Conservation (phyloP, 129 eudicot species). For the Flaveria ramosissima region DNA sequence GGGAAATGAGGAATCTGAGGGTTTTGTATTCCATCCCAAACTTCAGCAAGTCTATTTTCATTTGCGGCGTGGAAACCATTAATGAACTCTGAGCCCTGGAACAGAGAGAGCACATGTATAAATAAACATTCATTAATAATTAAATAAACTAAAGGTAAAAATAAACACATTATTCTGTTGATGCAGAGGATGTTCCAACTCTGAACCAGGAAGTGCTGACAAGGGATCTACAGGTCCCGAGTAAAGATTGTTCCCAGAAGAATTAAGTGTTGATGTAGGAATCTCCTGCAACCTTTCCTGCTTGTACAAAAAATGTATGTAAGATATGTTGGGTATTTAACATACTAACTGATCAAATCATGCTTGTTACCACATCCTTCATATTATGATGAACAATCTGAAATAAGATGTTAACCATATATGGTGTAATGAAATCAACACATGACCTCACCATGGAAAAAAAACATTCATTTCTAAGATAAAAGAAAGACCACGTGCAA, state of each 20-base stretch:
- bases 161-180: conserved; percentile 53
- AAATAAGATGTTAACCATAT: background rate
- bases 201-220: conserved; percentile 77
- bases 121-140: background rate
- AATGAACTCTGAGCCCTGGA: conserved; percentile 76
- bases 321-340: background rate
- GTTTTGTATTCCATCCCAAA: conserved; percentile 88
- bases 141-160: background rate
- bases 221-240: conserved; percentile 52
- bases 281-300: conserved; percentile 89
- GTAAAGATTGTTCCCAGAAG: conserved; percentile 51
- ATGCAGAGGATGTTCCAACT: conserved; percentile 66
- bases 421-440: background rate
- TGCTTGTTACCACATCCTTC: background rate
- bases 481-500: background rate
- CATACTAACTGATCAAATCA: background rate
- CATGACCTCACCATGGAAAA: background rate
- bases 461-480: background rate
- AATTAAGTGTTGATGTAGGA: conserved; percentile 74
- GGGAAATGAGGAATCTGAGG: conserved; percentile 58
- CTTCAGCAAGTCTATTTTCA: conserved; percentile 72
- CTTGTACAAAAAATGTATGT: conserved; percentile 12
- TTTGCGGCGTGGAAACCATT: conserved; percentile 69
- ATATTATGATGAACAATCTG: background rate
- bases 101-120: conserved; percentile 1